Evolutionary conservation across 2,329 filamentous ascomycete species (phyloP).

Genomic region (Geosmithia flava): DNA sequence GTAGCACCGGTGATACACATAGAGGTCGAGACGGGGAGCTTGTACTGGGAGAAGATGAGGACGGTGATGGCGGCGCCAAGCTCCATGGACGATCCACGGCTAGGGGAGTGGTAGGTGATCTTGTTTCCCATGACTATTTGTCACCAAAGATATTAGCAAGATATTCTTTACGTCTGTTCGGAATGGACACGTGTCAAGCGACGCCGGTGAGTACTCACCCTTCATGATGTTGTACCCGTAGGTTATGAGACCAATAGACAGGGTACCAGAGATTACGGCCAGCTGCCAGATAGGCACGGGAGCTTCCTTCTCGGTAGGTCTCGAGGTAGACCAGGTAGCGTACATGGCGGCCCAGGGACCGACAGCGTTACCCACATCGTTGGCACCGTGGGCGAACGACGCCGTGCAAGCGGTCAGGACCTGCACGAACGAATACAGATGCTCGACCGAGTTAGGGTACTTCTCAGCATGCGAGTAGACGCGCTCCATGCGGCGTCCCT

Average conservation of each 20-base stretch:
- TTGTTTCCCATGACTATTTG: constrained; percentile 64
- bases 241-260: constrained; percentile 57
- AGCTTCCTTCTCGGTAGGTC: constrained; percentile 37
- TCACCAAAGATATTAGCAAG: constrained; percentile 7
- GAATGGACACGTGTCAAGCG: not conserved
- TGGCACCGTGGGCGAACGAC: constrained; percentile 32
- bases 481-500: constrained; percentile 33
- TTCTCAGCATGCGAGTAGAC: constrained; percentile 34
- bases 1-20: constrained; percentile 76
- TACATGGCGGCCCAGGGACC: constrained; percentile 23
- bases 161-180: constrained; percentile 3
- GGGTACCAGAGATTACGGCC: constrained; percentile 50
- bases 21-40: constrained; percentile 63
- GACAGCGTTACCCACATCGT: constrained; percentile 26
- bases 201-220: constrained; percentile 28
- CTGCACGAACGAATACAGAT: constrained; percentile 35
- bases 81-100: constrained; percentile 58
- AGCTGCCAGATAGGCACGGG: constrained; percentile 66
- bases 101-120: constrained; percentile 56
- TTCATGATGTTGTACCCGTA: constrained; percentile 83
- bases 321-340: constrained; percentile 18
- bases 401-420: constrained; percentile 37
- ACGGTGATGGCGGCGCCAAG: constrained; percentile 69
- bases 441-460: constrained; percentile 39
- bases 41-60: constrained; percentile 63